Conservation (phyloP, 2,329 filamentous ascomycete species). For the Amauroascus verrucosus region DNA sequence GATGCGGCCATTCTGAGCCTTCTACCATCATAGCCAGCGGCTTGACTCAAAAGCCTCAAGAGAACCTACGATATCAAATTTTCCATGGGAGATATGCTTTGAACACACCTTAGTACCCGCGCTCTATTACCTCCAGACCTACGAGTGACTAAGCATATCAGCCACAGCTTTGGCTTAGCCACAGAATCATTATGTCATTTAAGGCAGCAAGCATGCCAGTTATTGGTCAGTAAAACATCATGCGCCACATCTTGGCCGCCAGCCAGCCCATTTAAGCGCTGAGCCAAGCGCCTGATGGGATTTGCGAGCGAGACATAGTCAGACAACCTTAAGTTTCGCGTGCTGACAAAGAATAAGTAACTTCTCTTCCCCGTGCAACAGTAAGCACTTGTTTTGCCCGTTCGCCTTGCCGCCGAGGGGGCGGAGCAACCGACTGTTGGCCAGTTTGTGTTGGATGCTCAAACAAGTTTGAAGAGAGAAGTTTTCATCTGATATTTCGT, state of each 20-base stretch:
- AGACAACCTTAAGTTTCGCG: neutral
- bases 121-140: too few relatives aligned
- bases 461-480: neutral
- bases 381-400: neutral
- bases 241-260: neutral
- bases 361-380: too few relatives aligned
- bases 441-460: neutral
- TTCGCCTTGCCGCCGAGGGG: neutral
- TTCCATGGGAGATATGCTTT: too few relatives aligned
- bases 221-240: neutral
- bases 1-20: neutral
- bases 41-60: neutral
- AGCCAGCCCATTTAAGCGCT: neutral
- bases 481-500: too few relatives aligned
- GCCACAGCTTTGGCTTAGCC: neutral
- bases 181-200: neutral
- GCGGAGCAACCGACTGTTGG: neutral
- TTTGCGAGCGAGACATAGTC: too few relatives aligned
- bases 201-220: neutral
- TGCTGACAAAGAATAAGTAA: neutral
- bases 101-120: too few relatives aligned
- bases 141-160: neutral
- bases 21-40: neutral
- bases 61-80: neutral
- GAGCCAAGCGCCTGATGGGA: neutral